phyloP scores from a whole-genome alignment of 2,329 filamentous ascomycete genomes.

The Ophioceras dolichostomum region DNA sequence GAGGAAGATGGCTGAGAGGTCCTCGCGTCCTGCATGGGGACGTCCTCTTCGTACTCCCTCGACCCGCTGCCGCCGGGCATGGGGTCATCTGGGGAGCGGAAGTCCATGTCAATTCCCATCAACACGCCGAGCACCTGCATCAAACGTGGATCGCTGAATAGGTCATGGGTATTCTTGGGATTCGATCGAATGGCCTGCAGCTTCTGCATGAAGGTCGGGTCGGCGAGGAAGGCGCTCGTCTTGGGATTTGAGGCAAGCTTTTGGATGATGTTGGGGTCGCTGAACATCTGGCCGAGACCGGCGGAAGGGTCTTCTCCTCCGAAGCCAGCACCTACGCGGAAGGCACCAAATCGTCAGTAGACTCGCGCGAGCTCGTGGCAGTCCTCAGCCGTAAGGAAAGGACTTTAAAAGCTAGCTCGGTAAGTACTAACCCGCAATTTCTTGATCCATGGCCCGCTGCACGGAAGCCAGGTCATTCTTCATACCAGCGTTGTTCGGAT shows the following conservation, averaged over 20 bases:
- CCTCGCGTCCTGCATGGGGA: constrained; percentile 62
- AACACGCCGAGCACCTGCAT: constrained; percentile 88
- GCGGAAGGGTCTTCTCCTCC: constrained; percentile 50
- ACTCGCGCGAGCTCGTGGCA: too few relatives aligned
- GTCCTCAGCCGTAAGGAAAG: too few relatives aligned
- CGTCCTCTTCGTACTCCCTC: constrained; percentile 53
- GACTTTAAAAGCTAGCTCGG: too few relatives aligned
- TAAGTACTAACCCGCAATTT: constrained; percentile 28
- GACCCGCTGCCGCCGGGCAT: constrained; percentile 8
- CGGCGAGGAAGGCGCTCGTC: constrained; percentile 69
- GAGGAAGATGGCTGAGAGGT: too few relatives aligned
- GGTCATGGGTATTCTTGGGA: constrained; percentile 63
- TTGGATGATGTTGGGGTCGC: constrained; percentile 75
- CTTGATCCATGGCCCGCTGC: constrained; percentile 74
- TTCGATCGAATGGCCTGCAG: constrained; percentile 71
- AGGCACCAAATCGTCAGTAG: too few relatives aligned
- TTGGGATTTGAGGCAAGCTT: constrained; percentile 94
- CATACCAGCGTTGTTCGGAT: constrained; percentile 82
- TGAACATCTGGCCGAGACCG: constrained; percentile 87
- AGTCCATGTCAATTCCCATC: constrained; percentile 85
- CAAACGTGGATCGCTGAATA: constrained; percentile 85
- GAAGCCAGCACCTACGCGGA: constrained; percentile 14
- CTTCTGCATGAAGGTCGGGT: constrained; percentile 82
- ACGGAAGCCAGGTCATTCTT: constrained; percentile 81
- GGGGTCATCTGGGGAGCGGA: constrained; percentile 25